phyloP scores from a whole-genome alignment of 495 filamentous ascomycete genomes.

The Aspergillus steynii region DNA sequence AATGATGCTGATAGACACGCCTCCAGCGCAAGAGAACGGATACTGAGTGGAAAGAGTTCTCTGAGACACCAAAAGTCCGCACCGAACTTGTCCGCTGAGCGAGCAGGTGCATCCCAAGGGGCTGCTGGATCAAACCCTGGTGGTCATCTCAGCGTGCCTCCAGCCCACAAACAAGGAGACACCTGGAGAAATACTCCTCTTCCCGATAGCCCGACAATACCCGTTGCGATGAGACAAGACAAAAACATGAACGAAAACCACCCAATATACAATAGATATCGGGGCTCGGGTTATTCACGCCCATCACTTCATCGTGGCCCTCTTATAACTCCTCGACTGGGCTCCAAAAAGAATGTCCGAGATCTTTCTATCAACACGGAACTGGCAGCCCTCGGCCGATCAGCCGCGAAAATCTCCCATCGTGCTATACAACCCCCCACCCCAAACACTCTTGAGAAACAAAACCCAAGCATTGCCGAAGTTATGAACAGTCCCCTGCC shows the following conservation, averaged over 20 bases:
- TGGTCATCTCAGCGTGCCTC: slow-evolving; percentile 37
- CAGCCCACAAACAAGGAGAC: slow-evolving; percentile 38
- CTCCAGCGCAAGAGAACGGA: background rate
- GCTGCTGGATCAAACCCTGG: slow-evolving; percentile 17
- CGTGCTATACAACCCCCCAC: slow-evolving; percentile 46
- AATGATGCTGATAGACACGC: slow-evolving; percentile 10
- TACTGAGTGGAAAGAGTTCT: background rate
- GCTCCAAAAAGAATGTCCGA: slow-evolving; percentile 40
- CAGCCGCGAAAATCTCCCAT: slow-evolving; percentile 36
- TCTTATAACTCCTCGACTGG: slow-evolving; percentile 14
- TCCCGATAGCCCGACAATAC: slow-evolving; percentile 45
- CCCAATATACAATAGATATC: slow-evolving; percentile 10
- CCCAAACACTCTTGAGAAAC: slow-evolving; percentile 29
- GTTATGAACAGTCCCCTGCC: slow-evolving; percentile 47
- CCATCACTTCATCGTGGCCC: slow-evolving; percentile 6
- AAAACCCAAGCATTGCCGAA: slow-evolving; percentile 44
- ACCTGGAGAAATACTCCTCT: slow-evolving; percentile 41
- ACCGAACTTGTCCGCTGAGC: slow-evolving; percentile 31
- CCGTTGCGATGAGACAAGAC: slow-evolving; percentile 19
- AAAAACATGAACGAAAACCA: slow-evolving; percentile 11
- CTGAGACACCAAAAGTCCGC: slow-evolving; percentile 36
- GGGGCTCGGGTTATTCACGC: slow-evolving; percentile 14
- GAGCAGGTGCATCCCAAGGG: slow-evolving; percentile 13
- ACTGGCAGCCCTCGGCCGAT: slow-evolving; percentile 32
- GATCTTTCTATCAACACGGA: slow-evolving; percentile 48